Evolutionary conservation across 108 stramenopile species (phyloP).

Genomic region (Cyclotella cryptica): DNA sequence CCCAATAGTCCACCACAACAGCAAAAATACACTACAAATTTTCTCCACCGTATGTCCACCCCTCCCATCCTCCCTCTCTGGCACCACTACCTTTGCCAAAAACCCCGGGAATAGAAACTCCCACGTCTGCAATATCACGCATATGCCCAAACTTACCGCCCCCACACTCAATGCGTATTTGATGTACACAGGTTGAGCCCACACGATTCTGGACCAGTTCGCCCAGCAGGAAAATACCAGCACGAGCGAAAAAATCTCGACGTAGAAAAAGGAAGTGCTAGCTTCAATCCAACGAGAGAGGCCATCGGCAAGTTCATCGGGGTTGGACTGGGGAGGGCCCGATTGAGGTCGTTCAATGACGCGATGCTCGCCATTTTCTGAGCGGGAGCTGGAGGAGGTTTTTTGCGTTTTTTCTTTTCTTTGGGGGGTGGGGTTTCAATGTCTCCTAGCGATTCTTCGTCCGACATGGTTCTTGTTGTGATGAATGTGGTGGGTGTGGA

Average conservation of each 20-base stretch:
- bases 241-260: constrained; percentile 16
- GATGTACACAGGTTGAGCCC: neutral
- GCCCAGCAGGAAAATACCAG: constrained; percentile 9
- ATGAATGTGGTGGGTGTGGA: neutral
- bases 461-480: constrained; percentile 7
- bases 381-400: neutral
- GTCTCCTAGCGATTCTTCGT: constrained; percentile 14
- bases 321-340: constrained; percentile 39
- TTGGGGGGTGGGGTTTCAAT: constrained; percentile 13
- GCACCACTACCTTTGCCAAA: constrained; percentile 24
- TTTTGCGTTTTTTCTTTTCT: neutral
- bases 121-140: constrained; percentile 45
- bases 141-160: constrained; percentile 33
- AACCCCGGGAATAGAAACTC: constrained; percentile 46
- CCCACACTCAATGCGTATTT: constrained; percentile 41
- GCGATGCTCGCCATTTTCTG: constrained; percentile 13
- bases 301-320: constrained; percentile 42
- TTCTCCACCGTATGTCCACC: constrained; percentile 47
- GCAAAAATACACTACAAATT: constrained; percentile 38
- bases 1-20: constrained; percentile 53
- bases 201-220: too few species aligned
- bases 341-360: constrained; percentile 18
- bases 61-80: constrained; percentile 21
- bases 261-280: constrained; percentile 38
- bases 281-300: constrained; percentile 41